A percentile compares a stretch with the other conserved stretches of the same genome.
Conservation (phyloP, 2,329 filamentous ascomycete species). For the Aspergillus fischeri region DNA sequence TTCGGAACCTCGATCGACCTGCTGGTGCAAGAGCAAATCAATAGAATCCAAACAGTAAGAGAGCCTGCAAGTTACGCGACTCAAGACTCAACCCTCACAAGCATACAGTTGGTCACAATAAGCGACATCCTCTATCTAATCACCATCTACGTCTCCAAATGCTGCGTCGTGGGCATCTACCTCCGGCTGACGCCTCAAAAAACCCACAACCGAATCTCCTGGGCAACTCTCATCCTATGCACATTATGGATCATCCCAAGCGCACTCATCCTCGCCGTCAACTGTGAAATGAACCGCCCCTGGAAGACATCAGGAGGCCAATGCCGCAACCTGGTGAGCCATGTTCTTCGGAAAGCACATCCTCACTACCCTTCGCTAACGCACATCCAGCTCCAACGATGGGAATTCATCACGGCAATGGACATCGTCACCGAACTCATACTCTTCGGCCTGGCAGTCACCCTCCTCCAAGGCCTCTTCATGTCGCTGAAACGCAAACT, state of each 20-base stretch:
- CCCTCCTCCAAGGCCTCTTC: slow-evolving; percentile 29
- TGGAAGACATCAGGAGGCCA: slow-evolving; percentile 28
- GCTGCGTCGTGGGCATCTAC: slow-evolving; percentile 40
- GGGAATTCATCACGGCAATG: slow-evolving; percentile 32
- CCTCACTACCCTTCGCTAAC: neutral
- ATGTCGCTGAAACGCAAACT: slow-evolving; percentile 31
- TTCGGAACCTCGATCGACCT: slow-evolving; percentile 32
- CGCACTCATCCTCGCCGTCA: slow-evolving; percentile 38
- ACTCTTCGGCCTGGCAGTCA: slow-evolving; percentile 26
- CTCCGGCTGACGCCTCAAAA: slow-evolving; percentile 44
- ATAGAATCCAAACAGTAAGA: slow-evolving; percentile 26
- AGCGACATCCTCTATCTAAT: slow-evolving; percentile 43
- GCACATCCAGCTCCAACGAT: slow-evolving; percentile 23
- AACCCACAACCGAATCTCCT: slow-evolving; percentile 35
- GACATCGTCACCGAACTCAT: slow-evolving; percentile 35
- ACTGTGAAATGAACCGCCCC: slow-evolving; percentile 38
- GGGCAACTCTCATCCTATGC: slow-evolving; percentile 32
- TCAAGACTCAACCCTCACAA: neutral
- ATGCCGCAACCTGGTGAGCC: slow-evolving; percentile 23
- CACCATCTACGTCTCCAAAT: slow-evolving; percentile 37
- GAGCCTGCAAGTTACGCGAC: neutral
- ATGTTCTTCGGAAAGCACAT: neutral
- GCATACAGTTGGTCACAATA: slow-evolving; percentile 27
- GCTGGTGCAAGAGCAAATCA: slow-evolving; percentile 17
- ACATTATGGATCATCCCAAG: slow-evolving; percentile 38